phyloP scores from a whole-genome alignment of 805 yeast genomes.

The Cyberlindnera mississippiensis region DNA sequence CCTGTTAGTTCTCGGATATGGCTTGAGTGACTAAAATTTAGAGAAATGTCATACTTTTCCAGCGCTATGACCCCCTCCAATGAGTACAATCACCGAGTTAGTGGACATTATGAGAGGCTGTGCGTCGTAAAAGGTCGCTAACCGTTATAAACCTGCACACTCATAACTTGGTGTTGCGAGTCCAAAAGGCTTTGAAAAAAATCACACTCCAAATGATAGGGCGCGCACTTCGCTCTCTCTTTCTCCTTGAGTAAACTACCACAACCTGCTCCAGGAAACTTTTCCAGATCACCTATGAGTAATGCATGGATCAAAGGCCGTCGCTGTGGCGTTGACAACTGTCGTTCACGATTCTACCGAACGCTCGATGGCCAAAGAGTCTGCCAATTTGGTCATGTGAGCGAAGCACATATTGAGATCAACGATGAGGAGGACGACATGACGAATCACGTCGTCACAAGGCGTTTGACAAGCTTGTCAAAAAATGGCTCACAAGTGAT shows the following conservation, averaged over 20 bases:
- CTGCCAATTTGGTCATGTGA: conserved; percentile 89
- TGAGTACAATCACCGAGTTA: conserved; percentile 35
- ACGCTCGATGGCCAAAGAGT: conserved; percentile 72
- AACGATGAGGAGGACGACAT: conserved; percentile 81
- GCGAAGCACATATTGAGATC: conserved; percentile 71
- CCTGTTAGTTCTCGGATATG: not conserved
- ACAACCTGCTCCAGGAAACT: no score
- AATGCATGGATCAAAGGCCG: conserved; percentile 55
- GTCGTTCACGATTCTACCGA: conserved; percentile 74
- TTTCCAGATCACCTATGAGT: no score
- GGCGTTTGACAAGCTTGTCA: conserved; percentile 37
- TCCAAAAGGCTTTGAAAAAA: no score
- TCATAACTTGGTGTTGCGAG: no score
- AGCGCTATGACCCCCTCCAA: conserved; percentile 62
- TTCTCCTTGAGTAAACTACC: no score
- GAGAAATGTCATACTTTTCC: conserved; percentile 36
- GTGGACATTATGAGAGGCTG: not conserved
- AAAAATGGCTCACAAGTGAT: conserved; percentile 24
- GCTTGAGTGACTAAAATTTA: no score
- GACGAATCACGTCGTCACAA: conserved; percentile 40
- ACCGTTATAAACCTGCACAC: no score
- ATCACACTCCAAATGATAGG: no score
- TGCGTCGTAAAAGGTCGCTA: no score
- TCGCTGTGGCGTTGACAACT: conserved; percentile 85
- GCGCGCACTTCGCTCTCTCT: no score